Evolutionary conservation across 1,284 basidiomycete genomes (phyloP).

Genomic region (Polyporus tsugae): DNA sequence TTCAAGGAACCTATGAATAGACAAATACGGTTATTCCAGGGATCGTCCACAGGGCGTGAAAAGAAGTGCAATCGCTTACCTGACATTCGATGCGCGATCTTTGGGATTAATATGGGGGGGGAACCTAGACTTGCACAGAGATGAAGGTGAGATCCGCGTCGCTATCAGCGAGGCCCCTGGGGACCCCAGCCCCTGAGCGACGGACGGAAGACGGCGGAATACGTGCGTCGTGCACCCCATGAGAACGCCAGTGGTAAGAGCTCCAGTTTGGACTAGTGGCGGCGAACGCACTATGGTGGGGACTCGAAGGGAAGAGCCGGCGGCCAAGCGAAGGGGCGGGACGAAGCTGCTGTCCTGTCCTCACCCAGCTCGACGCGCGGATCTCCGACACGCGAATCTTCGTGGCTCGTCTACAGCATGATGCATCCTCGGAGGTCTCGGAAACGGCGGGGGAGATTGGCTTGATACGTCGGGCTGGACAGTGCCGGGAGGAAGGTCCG

Average conservation of each 20-base stretch:
- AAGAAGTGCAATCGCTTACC: not conserved
- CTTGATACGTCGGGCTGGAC: not conserved
- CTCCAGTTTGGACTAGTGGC: not conserved
- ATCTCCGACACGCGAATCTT: not conserved
- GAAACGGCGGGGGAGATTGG: not conserved
- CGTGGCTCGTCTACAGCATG: not conserved
- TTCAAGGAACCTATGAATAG: too few relatives aligned
- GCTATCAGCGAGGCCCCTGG: not conserved
- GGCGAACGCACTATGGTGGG: not conserved
- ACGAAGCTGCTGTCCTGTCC: not conserved
- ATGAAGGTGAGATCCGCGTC: slow-evolving; percentile 1
- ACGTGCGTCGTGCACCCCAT: not conserved
- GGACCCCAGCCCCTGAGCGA: slow-evolving; percentile 2
- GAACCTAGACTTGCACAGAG: not conserved
- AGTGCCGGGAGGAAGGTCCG: not conserved
- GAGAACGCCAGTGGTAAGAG: not conserved
- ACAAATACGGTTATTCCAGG: too few relatives aligned
- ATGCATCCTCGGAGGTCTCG: not conserved
- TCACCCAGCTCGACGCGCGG: not conserved
- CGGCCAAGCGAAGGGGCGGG: not conserved
- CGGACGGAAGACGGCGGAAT: not conserved
- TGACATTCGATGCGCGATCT: too few relatives aligned
- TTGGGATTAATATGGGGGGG: too few relatives aligned
- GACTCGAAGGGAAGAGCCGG: not conserved
- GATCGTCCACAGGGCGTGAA: not conserved